Percentiles rank a stretch among this genome's conserved stretches.
phyloP scores from a whole-genome alignment of 768 basidiomycete species.

The Strobilomyces confusus region DNA sequence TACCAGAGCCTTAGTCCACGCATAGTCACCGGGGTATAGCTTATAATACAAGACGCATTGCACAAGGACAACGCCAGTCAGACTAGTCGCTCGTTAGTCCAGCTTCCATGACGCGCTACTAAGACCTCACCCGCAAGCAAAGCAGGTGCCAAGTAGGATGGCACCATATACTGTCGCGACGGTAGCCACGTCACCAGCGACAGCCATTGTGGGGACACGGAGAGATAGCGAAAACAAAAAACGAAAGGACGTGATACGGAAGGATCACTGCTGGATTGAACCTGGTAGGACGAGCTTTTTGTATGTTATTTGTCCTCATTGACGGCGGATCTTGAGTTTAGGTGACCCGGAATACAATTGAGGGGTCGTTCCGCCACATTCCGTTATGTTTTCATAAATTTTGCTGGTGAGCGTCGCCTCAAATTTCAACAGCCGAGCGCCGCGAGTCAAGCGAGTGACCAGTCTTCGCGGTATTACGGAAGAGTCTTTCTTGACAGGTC shows the following conservation, averaged over 20 bases:
- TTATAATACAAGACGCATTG: conserved; percentile 30
- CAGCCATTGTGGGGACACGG: conserved; percentile 5
- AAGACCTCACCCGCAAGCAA: conserved; percentile 24
- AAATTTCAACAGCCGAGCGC: background rate
- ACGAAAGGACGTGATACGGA: conserved; percentile 30
- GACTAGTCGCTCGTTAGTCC: conserved; percentile 17
- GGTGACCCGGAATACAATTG: conserved; percentile 11
- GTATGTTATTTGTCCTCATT: conserved; percentile 34
- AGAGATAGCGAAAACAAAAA: conserved; percentile 8
- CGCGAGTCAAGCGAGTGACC: background rate
- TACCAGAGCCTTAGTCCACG: conserved; percentile 28
- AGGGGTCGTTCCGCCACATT: conserved; percentile 12
- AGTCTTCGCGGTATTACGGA: background rate
- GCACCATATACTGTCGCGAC: conserved; percentile 31
- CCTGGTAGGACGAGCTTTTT: conserved; percentile 16
- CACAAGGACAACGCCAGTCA: conserved; percentile 32
- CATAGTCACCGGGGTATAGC: conserved; percentile 27
- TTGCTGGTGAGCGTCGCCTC: background rate
- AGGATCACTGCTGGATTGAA: conserved; percentile 19
- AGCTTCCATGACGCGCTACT: background rate
- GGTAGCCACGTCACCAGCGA: conserved; percentile 30
- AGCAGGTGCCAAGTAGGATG: conserved; percentile 30
- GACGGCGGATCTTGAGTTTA: conserved; percentile 22
- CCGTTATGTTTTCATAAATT: conserved; percentile 16
- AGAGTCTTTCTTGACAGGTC: background rate